Base-by-base conservation (phyloP, 2,329 filamentous ascomycete species). In the Sclerotinia spermophila region DNA sequence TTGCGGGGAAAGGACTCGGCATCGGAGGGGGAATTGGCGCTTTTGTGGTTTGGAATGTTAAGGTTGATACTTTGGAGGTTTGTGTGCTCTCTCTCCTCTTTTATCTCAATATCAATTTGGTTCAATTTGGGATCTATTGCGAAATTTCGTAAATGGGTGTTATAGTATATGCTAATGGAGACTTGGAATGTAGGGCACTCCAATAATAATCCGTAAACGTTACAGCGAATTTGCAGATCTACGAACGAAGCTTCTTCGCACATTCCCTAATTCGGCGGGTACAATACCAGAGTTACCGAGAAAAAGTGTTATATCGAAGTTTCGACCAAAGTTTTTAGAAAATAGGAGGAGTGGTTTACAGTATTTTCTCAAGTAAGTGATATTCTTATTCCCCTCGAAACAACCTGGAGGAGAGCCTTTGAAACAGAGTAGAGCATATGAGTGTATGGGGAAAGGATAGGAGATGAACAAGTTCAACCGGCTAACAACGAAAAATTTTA, bases 181-280 rank as follows among this genome's bases (percentile, higher is more conserved):
- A 30, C 8, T 7, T 73, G 84, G 68, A 27, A 24, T n/a, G 38
- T 21, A 89, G 87, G 87, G 88, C 56, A 85, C 86, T 71, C 84
- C 82, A 62, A 89, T 90, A 82, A 84, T 86, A 72, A 87, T 90
- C 74, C 83, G 87, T 71, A 90, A 90, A 79, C 86, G 94, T 79
- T 98, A 97, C 81, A 97, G 94, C 0, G 95, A 98, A 80, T 98
- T 98, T 78, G 93, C 96, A 79, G 89, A 92, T 70, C 86, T 99
- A 72, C 88, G 94, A 68, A 82, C 85, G 65, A 89, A 89, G 74
- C 86, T 99, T 30, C 83, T 93, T 58, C 84, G 86, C 76, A 92
- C 93, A 0, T 98, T 98, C 76, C 95, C 96, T 6, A 87, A 90
- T 75, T 94, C 94, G 33, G 89, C 89, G 77, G 92, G 87, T 35